These are phyloP conservation scores for Colletotrichum tropicicola DNA, from an alignment of 2,329 filamentous ascomycete species.

Conservation along the genomic window DNA sequence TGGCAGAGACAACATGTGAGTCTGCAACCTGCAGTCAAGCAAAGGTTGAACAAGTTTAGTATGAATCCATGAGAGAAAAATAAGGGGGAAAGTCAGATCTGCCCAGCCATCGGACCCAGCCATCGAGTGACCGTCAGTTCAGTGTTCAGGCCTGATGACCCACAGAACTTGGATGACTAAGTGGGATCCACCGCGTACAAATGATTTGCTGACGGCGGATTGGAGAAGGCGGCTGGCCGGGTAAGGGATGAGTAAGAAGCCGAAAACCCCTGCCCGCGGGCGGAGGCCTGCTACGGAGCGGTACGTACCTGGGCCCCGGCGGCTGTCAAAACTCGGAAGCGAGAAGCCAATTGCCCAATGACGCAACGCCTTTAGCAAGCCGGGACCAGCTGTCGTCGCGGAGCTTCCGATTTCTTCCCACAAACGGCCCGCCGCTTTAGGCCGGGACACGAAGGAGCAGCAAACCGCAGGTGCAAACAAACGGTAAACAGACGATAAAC, in stretches of 20 bases:
- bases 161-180: not conserved
- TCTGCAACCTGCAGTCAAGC: no score
- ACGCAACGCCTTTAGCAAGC: constrained; percentile 1
- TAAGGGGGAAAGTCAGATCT: no score
- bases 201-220: not conserved
- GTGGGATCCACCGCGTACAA: not conserved
- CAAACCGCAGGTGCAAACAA: not conserved
- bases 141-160: no score
- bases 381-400: constrained; percentile 1
- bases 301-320: not conserved
- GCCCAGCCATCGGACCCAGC: no score
- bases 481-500: not conserved
- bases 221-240: constrained; percentile 5
- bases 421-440: constrained; percentile 14
- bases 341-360: constrained; percentile 16
- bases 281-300: not conserved
- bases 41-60: no score
- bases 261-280: constrained; percentile 18
- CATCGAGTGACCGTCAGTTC: no score
- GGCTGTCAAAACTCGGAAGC: constrained; percentile 6
- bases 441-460: not conserved
- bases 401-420: constrained; percentile 29
- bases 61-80: no score
- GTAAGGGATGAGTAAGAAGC: constrained; percentile 14
- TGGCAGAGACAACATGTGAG: no score